These are phyloP conservation scores for Miamiensis avidus DNA, from an alignment of 169 alveolate genomes.

Conservation along the genomic window DNA sequence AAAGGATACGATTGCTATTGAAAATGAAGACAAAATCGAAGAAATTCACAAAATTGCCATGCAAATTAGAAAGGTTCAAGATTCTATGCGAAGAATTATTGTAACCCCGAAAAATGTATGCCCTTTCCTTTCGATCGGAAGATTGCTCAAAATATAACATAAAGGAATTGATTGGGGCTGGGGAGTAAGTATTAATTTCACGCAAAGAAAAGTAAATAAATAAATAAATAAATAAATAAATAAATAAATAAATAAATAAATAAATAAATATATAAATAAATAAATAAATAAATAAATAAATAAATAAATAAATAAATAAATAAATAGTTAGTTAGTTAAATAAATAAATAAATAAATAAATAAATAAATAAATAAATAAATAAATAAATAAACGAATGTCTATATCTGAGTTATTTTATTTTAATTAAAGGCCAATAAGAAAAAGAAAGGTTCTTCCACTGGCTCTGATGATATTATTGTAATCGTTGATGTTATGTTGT, in stretches of 20 bases:
- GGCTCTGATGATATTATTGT: conserved; percentile 11
- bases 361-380: too few species aligned
- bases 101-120: not conserved
- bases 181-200: conserved; percentile 48
- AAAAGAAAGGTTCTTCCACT: not conserved
- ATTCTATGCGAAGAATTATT: conserved; percentile 16
- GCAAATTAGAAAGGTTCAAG: conserved; percentile 48
- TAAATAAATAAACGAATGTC: too few species aligned
- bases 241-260: not conserved
- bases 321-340: too few species aligned
- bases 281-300: too few species aligned
- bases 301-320: too few species aligned
- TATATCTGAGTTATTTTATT: too few species aligned
- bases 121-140: conserved; percentile 13
- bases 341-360: too few species aligned
- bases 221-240: conserved; percentile 12
- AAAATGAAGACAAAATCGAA: conserved; percentile 55
- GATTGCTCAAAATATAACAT: conserved; percentile 17
- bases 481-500: conserved; percentile 15
- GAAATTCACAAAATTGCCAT: conserved; percentile 61
- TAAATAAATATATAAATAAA: too few species aligned
- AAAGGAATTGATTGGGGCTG: conserved; percentile 54
- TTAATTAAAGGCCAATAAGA: not conserved
- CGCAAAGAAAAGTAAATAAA: conserved; percentile 27
- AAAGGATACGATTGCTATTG: conserved; percentile 57